Evolutionary conservation across 2,329 filamentous ascomycete species (phyloP), one percentile per base, ranked within the genome.

Genomic region (Fusarium sp.): DNA sequence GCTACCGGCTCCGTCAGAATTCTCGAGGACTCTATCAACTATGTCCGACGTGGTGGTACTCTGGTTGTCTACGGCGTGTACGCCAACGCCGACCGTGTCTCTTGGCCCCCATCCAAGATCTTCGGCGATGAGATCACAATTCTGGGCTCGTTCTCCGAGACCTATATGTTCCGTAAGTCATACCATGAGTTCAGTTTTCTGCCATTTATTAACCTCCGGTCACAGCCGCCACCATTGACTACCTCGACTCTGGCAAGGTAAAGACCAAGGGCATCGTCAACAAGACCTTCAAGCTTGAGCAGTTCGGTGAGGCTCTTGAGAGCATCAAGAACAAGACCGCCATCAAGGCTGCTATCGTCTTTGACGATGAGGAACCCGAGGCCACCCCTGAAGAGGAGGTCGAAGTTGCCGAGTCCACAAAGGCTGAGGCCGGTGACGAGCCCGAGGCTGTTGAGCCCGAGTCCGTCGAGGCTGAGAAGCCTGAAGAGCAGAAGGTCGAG

Each of bases 51-150:
- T 60, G 92, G 92, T 46, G 92, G 92, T 64, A 93, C 92, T 80
- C 84, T 94, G 35, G 90, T 93, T 49, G 91, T 92, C 69, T 94
- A 93, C 73, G 92, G 91, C 57, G 92, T 94, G 29, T 94, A 94
- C 80, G 84, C 88, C 72, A 88, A 85, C 71, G 82, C 87, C 31
- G 91, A 89, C 64, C 87, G 87, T 57, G 91, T 94, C 33, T 86
- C 88, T 5, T 93, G 92, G 91, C 85, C 90, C 6, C 92, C 92
- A n/a, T 86, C 88, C 80, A 92, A 92, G 84, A 94, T 94, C 77
- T 93, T 90, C 79, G 86, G 87, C 77, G 83, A 85, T 69, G 92
- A 94, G 81, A 92, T 94, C 75, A 93, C 91, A 74, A 92, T 94
- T 74, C 84, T 94, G 62, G 92, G 92, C 29, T 92, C 89, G 61